Conservation (phyloP, 1,139 yeast genomes). For the Blastobotrys buckinghamii region DNA sequence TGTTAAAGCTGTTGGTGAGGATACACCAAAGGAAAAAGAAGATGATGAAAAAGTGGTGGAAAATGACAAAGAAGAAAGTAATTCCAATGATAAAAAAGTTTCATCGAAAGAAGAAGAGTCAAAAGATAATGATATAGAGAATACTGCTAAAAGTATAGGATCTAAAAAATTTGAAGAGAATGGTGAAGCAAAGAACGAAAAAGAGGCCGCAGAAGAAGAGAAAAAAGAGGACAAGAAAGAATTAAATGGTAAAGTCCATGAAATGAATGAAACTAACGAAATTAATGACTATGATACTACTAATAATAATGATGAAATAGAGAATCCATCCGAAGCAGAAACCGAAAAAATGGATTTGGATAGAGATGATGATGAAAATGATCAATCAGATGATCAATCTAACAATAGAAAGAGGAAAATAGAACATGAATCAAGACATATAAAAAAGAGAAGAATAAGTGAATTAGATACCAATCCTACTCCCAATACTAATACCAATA, state of each 20-base stretch:
- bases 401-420: constrained; percentile 8
- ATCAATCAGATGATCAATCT: background rate
- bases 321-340: constrained; percentile 56
- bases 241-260: background rate
- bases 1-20: background rate
- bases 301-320: background rate
- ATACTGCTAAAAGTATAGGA: background rate
- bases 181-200: background rate
- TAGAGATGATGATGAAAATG: constrained; percentile 10
- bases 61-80: background rate
- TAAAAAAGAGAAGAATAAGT: constrained; percentile 9
- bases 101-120: background rate
- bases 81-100: too few species aligned
- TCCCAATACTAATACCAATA: constrained; percentile 12
- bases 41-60: background rate
- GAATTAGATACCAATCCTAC: constrained; percentile 8
- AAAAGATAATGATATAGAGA: background rate
- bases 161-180: background rate
- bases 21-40: background rate
- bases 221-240: background rate
- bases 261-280: background rate
- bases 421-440: background rate
- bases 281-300: background rate
- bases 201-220: background rate
- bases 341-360: constrained; percentile 62